A percentile compares a stretch with the other conserved stretches of the same genome.
These are phyloP conservation scores for Arbutus unedo DNA, from an alignment of 148 eudicot genomes.

Conservation along the genomic window DNA sequence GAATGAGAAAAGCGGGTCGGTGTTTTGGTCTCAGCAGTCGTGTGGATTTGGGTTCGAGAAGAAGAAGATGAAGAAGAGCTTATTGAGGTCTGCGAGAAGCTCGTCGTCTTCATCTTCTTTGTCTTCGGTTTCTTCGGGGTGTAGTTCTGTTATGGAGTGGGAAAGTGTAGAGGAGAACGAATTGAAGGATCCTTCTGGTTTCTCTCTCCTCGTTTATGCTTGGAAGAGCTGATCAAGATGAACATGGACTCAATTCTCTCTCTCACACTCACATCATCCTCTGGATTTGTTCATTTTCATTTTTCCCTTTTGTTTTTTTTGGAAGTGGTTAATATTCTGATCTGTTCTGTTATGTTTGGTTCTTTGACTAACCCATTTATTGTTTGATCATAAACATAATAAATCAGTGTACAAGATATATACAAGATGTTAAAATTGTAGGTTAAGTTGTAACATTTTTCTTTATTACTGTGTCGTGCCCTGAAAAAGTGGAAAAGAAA, in stretches of 20 bases:
- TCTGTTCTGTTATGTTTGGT: background rate
- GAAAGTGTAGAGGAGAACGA: constrained; percentile 79
- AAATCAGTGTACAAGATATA: constrained; percentile 1
- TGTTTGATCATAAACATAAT: constrained; percentile 17
- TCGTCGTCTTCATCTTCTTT: constrained; percentile 49
- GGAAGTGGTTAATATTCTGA: too few relatives aligned
- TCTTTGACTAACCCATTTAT: constrained; percentile 19
- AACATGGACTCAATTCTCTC: background rate
- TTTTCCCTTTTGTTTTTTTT: background rate
- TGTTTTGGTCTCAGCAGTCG: constrained; percentile 41
- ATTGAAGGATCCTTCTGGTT: constrained; percentile 65
- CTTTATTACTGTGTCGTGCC: background rate
- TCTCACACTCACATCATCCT: too few relatives aligned
- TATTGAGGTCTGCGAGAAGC: constrained; percentile 40
- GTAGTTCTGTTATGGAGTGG: constrained; percentile 85
- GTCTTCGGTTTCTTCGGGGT: constrained; percentile 62
- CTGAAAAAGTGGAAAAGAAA: background rate
- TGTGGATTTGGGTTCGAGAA: constrained; percentile 55
- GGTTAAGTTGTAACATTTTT: background rate
- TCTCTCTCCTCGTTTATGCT: constrained; percentile 77
- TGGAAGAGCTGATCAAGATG: constrained; percentile 51
- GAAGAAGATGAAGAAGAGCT: constrained; percentile 51
- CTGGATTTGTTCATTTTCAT: background rate
- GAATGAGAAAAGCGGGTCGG: background rate
- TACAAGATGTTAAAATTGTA: background rate